A percentile compares a stretch with the other conserved stretches of the same genome.
Evolutionary conservation across 148 eudicot genomes (phyloP).

Genomic region (Chenopodium berlandieri): DNA sequence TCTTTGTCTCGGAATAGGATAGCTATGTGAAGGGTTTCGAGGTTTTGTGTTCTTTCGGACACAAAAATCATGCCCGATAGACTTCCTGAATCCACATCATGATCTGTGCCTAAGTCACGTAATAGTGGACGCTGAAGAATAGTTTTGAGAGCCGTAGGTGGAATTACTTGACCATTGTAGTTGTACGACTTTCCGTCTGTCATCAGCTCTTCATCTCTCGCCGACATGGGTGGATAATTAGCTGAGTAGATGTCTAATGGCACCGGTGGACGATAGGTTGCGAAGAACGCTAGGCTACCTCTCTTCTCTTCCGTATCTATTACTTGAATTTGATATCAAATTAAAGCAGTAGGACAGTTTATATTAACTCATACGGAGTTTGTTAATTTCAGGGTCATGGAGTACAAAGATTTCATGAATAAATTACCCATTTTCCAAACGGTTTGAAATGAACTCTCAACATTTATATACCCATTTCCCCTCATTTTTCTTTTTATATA

Average conservation of each 20-base stretch:
- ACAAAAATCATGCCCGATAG: constrained; percentile 19
- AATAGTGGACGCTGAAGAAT: constrained; percentile 12
- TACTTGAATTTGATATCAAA: no score
- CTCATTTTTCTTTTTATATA: no score
- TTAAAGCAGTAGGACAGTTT: no score
- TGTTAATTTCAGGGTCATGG: no score
- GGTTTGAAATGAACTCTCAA: no score
- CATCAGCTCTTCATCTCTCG: neutral
- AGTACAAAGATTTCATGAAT: no score
- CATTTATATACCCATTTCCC: no score
- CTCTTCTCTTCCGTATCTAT: neutral
- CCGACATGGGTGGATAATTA: neutral
- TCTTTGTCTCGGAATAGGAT: neutral
- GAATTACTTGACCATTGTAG: constrained; percentile 24
- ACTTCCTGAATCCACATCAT: constrained; percentile 15
- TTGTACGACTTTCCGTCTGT: constrained; percentile 13
- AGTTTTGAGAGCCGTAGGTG: constrained; percentile 19
- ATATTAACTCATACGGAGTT: no score
- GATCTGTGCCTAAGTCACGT: neutral
- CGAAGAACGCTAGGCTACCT: constrained; percentile 27
- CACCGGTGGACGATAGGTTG: constrained; percentile 26
- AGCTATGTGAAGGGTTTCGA: constrained; percentile 29
- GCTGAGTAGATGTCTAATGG: constrained; percentile 25
- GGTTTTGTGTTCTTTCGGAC: constrained; percentile 17
- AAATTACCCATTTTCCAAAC: no score